Conservation (phyloP, 306 rosid species). For the Cucurbita pepo region DNA sequence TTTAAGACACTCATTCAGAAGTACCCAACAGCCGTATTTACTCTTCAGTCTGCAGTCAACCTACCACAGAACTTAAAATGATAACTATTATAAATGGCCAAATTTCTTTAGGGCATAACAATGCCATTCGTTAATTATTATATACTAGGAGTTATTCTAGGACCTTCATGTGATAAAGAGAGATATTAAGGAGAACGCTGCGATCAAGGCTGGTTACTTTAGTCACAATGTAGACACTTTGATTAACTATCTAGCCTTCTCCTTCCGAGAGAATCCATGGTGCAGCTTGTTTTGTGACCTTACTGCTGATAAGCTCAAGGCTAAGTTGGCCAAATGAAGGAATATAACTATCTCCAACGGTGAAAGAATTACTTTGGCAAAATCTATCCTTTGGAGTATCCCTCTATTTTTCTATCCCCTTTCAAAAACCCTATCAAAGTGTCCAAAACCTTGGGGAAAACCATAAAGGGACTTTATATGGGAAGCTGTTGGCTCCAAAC, state of each 20-base stretch:
- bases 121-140: neutral
- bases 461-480: neutral
- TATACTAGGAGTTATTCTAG: neutral
- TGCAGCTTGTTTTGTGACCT: neutral
- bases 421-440: neutral
- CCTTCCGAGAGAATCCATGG: neutral
- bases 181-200: neutral
- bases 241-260: neutral
- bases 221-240: neutral
- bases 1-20: neutral
- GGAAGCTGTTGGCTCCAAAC: neutral
- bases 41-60: neutral
- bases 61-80: neutral
- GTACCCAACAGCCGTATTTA: neutral
- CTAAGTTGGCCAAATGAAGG: neutral
- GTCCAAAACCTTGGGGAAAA: neutral
- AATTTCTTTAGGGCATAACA: neutral
- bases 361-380: neutral
- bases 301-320: neutral
- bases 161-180: neutral
- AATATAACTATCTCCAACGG: neutral
- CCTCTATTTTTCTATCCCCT: neutral
- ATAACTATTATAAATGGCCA: neutral
- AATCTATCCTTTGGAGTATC: neutral
- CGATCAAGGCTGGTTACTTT: neutral